Evolutionary conservation across 2,329 filamentous ascomycete genomes (phyloP).

Genomic region (Davidsoniella virescens): DNA sequence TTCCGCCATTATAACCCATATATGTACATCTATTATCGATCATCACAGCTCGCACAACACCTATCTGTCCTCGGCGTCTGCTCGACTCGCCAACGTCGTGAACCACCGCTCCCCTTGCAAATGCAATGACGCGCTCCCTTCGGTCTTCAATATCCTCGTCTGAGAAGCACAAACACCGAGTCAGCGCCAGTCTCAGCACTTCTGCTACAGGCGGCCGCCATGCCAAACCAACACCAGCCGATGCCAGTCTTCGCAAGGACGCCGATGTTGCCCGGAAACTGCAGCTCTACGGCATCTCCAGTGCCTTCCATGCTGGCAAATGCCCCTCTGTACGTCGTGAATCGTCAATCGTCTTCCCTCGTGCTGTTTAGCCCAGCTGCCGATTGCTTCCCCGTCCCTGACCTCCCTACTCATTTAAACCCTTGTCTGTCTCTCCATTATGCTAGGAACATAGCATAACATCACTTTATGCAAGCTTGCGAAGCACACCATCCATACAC

Average conservation of each 20-base stretch:
- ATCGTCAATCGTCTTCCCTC: conserved; percentile 8
- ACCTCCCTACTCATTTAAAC: too few species aligned
- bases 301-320: conserved; percentile 77
- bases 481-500: neutral
- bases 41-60: too few species aligned
- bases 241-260: conserved; percentile 55
- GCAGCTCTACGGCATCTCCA: conserved; percentile 80
- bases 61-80: too few species aligned
- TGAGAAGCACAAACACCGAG: too few species aligned
- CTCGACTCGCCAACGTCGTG: too few species aligned
- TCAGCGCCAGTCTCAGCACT: too few species aligned
- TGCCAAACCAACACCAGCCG: neutral
- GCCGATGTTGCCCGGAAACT: conserved; percentile 84
- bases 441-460: neutral
- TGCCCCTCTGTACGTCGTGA: conserved; percentile 59
- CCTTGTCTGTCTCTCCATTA: neutral
- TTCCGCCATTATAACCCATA: too few species aligned
- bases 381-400: neutral
- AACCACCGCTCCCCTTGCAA: too few species aligned
- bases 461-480: neutral
- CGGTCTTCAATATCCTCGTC: too few species aligned
- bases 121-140: too few species aligned
- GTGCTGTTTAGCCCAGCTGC: neutral
- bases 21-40: too few species aligned
- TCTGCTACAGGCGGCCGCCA: too few species aligned